phyloP scores from a whole-genome alignment of 2,329 filamentous ascomycete species.

The Aphanocladium album region DNA sequence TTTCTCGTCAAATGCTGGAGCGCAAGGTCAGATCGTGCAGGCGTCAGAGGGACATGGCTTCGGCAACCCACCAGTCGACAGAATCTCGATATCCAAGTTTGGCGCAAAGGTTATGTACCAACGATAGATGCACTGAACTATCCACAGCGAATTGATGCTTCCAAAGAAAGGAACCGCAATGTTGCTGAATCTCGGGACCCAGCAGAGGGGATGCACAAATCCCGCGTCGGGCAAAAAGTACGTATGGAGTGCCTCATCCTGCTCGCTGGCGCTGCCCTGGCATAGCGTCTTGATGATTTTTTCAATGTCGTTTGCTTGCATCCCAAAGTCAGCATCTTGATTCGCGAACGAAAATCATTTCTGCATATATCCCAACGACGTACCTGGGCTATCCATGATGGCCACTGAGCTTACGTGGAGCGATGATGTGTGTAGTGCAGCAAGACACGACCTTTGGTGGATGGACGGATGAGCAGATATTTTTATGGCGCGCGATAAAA shows the following conservation, averaged over 20 bases:
- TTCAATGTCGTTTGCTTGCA: constrained; percentile 44
- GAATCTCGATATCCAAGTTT: constrained; percentile 60
- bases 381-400: constrained; percentile 41
- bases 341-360: neutral
- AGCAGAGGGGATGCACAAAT: constrained; percentile 75
- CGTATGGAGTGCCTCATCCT: constrained; percentile 59
- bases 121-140: constrained; percentile 66
- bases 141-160: constrained; percentile 55
- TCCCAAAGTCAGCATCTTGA: neutral
- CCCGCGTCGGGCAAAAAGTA: constrained; percentile 69
- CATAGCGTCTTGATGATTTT: constrained; percentile 63
- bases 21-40: neutral
- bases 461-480: neutral
- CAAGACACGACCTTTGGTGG: too few relatives aligned
- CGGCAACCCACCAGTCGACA: constrained; percentile 45
- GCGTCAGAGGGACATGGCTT: too few relatives aligned
- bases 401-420: neutral
- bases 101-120: constrained; percentile 86
- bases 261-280: constrained; percentile 60
- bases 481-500: neutral
- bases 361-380: neutral
- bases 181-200: constrained; percentile 52
- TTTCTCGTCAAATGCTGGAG: constrained; percentile 61
- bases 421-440: neutral
- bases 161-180: constrained; percentile 36